phyloP scores from a whole-genome alignment of 78 protist genomes.

The Dictyostelium capitatum region DNA sequence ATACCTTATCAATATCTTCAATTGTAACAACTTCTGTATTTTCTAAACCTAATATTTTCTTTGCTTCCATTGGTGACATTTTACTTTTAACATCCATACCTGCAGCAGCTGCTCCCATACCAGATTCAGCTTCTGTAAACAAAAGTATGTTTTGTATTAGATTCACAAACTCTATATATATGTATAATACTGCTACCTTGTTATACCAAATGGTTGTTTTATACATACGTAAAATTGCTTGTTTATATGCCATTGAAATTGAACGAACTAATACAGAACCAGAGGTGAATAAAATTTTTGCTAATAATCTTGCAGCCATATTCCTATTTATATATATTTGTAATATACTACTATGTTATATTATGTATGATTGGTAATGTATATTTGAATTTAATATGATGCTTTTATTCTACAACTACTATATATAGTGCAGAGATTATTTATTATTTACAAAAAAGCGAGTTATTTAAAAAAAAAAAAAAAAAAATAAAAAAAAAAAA shows the following conservation, averaged over 20 bases:
- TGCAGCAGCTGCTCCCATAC: constrained; percentile 42
- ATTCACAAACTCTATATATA: background rate
- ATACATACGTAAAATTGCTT: constrained; percentile 64
- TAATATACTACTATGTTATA: background rate
- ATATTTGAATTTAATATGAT: background rate
- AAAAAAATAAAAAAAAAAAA: background rate
- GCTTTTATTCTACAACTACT: background rate
- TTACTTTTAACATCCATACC: constrained; percentile 7
- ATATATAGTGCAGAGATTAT: background rate
- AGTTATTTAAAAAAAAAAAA: background rate
- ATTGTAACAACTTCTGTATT: constrained; percentile 1
- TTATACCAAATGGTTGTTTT: background rate
- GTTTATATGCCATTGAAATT: constrained; percentile 70
- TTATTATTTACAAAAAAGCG: background rate
- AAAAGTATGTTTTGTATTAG: too few species aligned
- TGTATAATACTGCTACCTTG: too few species aligned
- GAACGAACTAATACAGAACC: constrained; percentile 56
- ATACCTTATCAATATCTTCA: constrained; percentile 53
- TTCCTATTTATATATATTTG: background rate
- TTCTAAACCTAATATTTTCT: constrained; percentile 76
- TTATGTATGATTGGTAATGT: background rate
- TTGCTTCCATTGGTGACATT: constrained; percentile 77
- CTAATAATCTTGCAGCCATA: constrained; percentile 53
- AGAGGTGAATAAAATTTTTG: constrained; percentile 35
- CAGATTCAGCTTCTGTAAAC: constrained; percentile 60